These are phyloP conservation scores for Apiospora pterosperma DNA, from an alignment of 2,329 filamentous ascomycete genomes.

Conservation along the genomic window DNA sequence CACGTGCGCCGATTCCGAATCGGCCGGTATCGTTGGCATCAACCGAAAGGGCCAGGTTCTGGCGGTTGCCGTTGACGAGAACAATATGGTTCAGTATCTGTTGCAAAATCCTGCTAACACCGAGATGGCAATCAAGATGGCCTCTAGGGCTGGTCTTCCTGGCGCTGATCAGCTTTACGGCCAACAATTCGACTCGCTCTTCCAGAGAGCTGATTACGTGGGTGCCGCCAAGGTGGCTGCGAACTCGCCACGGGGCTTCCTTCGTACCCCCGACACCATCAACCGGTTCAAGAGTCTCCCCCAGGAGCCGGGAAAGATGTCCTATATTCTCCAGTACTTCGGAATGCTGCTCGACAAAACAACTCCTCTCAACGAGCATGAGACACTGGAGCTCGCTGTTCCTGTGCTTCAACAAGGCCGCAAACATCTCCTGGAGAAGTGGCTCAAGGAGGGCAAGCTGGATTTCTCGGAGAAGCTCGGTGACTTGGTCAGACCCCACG, in stretches of 20 bases:
- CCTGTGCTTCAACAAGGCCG: slow-evolving; percentile 91
- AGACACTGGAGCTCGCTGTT: slow-evolving; percentile 89
- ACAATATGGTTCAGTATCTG: slow-evolving; percentile 87
- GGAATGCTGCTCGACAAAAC: slow-evolving; percentile 97
- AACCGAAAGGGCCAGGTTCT: slow-evolving; percentile 98
- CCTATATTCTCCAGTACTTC: slow-evolving; percentile 94
- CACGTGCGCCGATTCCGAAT: slow-evolving; percentile 78
- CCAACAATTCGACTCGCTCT: slow-evolving; percentile 86
- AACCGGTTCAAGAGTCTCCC: slow-evolving; percentile 91
- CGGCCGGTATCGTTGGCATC: slow-evolving; percentile 86
- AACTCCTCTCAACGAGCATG: slow-evolving; percentile 76
- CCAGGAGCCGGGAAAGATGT: slow-evolving; percentile 79
- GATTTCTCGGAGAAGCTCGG: slow-evolving; percentile 95
- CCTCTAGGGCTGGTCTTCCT: slow-evolving; percentile 87
- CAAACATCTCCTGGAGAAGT: slow-evolving; percentile 96
- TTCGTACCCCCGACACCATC: slow-evolving; percentile 92
- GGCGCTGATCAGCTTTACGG: slow-evolving; percentile 92
- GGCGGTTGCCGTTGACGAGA: slow-evolving; percentile 89
- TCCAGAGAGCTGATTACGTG: slow-evolving; percentile 74
- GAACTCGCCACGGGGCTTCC: slow-evolving; percentile 92
- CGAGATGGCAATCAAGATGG: slow-evolving; percentile 91
- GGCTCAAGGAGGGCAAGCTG: slow-evolving; percentile 94
- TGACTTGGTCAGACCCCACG: slow-evolving; percentile 87
- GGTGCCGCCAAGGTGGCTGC: slow-evolving; percentile 95
- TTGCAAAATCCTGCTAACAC: slow-evolving; percentile 95